A percentile compares a stretch with the other conserved stretches of the same genome.
These are phyloP conservation scores for Fusarium sp. DNA, from an alignment of 2,329 filamentous ascomycete genomes.

Conservation along the genomic window DNA sequence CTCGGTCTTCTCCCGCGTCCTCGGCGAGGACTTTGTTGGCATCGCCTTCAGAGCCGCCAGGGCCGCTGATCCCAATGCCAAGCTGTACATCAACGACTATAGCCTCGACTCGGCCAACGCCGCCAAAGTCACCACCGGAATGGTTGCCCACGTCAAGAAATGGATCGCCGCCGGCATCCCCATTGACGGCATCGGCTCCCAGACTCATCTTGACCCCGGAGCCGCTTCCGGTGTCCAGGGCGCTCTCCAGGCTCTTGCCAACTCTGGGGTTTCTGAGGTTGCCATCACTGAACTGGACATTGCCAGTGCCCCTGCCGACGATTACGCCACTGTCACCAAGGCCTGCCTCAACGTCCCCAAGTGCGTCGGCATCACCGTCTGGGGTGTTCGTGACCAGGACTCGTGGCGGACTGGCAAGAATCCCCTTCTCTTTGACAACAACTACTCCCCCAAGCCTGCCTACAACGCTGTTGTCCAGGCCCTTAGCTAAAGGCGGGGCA, in stretches of 20 bases:
- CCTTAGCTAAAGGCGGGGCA: not conserved
- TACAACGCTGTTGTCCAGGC: not conserved
- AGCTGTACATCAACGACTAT: constrained; percentile 79
- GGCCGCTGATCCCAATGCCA: constrained; percentile 69
- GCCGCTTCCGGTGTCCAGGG: constrained; percentile 59
- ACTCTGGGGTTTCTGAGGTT: constrained; percentile 61
- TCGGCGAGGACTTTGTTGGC: constrained; percentile 73
- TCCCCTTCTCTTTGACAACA: not conserved
- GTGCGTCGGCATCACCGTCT: constrained; percentile 72
- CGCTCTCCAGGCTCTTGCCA: constrained; percentile 62
- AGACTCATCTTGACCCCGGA: constrained; percentile 49
- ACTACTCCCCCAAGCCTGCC: not conserved
- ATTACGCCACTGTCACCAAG: constrained; percentile 65
- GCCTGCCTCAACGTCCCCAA: constrained; percentile 65
- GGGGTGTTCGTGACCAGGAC: constrained; percentile 57
- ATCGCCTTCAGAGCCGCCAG: constrained; percentile 75
- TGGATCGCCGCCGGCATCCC: constrained; percentile 66
- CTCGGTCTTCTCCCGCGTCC: constrained; percentile 70
- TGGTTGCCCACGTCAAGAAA: constrained; percentile 67
- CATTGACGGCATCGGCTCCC: constrained; percentile 53
- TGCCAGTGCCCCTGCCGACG: constrained; percentile 59
- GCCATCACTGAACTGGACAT: constrained; percentile 76
- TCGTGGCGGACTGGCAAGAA: not conserved
- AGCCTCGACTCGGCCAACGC: constrained; percentile 69
- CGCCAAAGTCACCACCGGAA: constrained; percentile 64